Evolutionary conservation across 225 moss, liverwort and hornwort species (phyloP).

Genomic region (Polytrichum formosum): DNA sequence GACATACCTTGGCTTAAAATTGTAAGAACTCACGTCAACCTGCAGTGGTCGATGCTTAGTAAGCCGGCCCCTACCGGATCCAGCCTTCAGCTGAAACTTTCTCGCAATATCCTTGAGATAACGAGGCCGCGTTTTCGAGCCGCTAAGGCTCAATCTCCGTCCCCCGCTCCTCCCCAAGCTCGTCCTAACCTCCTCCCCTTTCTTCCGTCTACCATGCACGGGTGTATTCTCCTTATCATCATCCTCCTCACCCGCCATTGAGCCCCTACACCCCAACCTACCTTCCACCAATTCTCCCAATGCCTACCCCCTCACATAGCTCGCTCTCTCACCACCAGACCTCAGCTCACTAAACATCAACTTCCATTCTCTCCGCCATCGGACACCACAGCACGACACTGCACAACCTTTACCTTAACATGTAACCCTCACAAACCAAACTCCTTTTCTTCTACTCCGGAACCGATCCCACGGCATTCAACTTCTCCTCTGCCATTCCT

Average conservation of each 20-base stretch:
- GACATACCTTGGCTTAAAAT: conserved; percentile 34
- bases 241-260: conserved; percentile 21
- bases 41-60: conserved; percentile 44
- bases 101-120: conserved; percentile 34
- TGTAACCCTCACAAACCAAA: not conserved
- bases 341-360: not conserved
- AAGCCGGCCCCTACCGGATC: conserved; percentile 40
- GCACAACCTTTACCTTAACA: no score
- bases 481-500: not conserved
- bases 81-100: conserved; percentile 37
- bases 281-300: not conserved
- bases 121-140: conserved; percentile 28
- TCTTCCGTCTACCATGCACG: conserved; percentile 17
- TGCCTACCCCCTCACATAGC: not conserved
- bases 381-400: no score
- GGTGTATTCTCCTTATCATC: conserved; percentile 51
- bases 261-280: conserved; percentile 17
- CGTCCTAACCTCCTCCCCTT: conserved; percentile 10
- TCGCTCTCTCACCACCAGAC: not conserved
- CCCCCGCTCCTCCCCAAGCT: conserved; percentile 4
- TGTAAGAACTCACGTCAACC: conserved; percentile 40
- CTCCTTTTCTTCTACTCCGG: not conserved
- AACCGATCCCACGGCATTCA: not conserved
- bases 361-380: not conserved
- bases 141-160: conserved; percentile 29